A percentile compares a stretch with the other conserved stretches of the same genome.
These are phyloP conservation scores for Yamadazyma trypodendri DNA, from an alignment of 1,139 yeast species.

Conservation along the genomic window DNA sequence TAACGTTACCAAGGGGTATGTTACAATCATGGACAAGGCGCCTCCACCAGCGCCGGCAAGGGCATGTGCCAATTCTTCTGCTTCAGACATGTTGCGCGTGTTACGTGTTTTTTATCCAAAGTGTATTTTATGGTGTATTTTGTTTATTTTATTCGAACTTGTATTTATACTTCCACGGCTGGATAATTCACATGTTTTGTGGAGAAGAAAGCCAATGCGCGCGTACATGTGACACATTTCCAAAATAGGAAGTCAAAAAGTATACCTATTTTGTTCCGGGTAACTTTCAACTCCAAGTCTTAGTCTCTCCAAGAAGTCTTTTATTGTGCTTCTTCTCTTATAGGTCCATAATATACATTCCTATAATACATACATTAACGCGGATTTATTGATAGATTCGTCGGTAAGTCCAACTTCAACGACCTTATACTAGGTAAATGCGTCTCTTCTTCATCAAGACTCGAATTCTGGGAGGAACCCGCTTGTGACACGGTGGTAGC, in stretches of 20 bases:
- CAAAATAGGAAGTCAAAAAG: slow-evolving; percentile 4
- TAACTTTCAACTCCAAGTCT: no score
- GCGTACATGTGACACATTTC: slow-evolving; percentile 4
- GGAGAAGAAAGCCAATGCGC: slow-evolving; percentile 7
- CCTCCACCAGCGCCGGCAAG: slow-evolving; percentile 94
- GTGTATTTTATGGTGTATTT: not conserved
- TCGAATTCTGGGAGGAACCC: no score
- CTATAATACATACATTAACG: slow-evolving; percentile 1
- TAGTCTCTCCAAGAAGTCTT: no score
- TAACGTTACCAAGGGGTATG: slow-evolving; percentile 82
- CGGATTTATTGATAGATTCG: slow-evolving; percentile 29
- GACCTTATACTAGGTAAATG: slow-evolving; percentile 51
- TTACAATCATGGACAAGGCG: slow-evolving; percentile 77
- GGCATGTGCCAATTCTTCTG: slow-evolving; percentile 74
- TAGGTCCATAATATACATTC: not conserved
- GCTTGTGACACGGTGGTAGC: no score
- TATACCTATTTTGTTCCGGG: no score
- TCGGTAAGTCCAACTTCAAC: slow-evolving; percentile 49
- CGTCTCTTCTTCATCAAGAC: slow-evolving; percentile 9
- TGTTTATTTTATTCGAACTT: not conserved
- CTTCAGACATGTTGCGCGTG: slow-evolving; percentile 28
- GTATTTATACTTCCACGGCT: slow-evolving; percentile 8
- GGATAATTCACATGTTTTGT: slow-evolving; percentile 13
- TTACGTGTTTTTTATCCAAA: not conserved
- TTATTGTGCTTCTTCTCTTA: no score